These are phyloP conservation scores for Daucus carota DNA, from an alignment of 129 eudicot species.

Conservation along the genomic window DH1_v3.0 NC_030381.2:21722501-21723000, in stretches of 20 bases:
- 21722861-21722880: background rate
- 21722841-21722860: background rate
- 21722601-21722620: slow-evolving; percentile 1
- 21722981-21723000: background rate
- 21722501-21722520: slow-evolving; percentile 15
- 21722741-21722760: slow-evolving; percentile 92
- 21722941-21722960: background rate
- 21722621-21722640: slow-evolving; percentile 58
- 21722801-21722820: slow-evolving; percentile 94
- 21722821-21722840: slow-evolving; percentile 33
- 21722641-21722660: slow-evolving; percentile 96
- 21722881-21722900: too few relatives aligned
- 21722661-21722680: slow-evolving; percentile 99
- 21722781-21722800: slow-evolving; percentile 95
- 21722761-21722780: slow-evolving; percentile 99
- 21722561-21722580: background rate
- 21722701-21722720: slow-evolving; percentile 98
- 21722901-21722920: background rate
- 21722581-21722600: background rate
- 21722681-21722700: slow-evolving; percentile 98
- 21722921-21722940: background rate
- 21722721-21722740: slow-evolving; percentile 73
- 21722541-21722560: slow-evolving; percentile 9
- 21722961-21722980: background rate
- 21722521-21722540: slow-evolving; percentile 16